Percentiles rank a stretch among this genome's conserved stretches.
phyloP scores from a whole-genome alignment of 257 asterid species.

The Primulina eburnea region DNA sequence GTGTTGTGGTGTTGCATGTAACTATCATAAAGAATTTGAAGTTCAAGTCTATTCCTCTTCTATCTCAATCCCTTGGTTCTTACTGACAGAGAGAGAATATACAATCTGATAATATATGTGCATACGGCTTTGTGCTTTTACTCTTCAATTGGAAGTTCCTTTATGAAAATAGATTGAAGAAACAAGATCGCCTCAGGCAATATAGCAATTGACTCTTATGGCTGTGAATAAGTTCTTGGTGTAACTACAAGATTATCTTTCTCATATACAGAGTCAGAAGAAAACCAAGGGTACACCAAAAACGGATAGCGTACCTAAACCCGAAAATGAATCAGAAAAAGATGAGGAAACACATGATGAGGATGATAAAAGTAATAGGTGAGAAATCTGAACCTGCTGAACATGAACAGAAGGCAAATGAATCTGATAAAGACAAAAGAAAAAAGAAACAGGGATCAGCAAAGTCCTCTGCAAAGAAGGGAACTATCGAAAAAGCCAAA shows the following conservation, averaged over 20 bases:
- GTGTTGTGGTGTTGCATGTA: neutral
- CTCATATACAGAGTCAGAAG: slow-evolving; percentile 45
- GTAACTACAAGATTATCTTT: neutral
- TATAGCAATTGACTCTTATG: neutral
- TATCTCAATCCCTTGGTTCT: neutral
- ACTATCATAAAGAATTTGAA: neutral
- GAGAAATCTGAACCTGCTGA: slow-evolving; percentile 69
- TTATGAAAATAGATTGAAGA: slow-evolving; percentile 16
- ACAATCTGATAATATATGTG: neutral
- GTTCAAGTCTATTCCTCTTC: neutral
- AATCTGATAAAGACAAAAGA: slow-evolving; percentile 44
- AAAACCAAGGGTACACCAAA: slow-evolving; percentile 44
- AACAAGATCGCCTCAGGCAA: neutral
- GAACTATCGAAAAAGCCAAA: slow-evolving; percentile 43
- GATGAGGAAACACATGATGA: slow-evolving; percentile 41
- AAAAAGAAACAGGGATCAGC: slow-evolving; percentile 38
- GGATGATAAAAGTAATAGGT: slow-evolving; percentile 49
- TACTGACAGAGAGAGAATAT: neutral
- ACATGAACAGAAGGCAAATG: slow-evolving; percentile 54
- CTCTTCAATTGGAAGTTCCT: neutral
- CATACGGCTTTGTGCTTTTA: neutral
- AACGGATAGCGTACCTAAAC: slow-evolving; percentile 46
- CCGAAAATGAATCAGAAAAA: slow-evolving; percentile 62
- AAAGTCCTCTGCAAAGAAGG: slow-evolving; percentile 54
- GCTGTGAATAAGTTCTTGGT: neutral